These are phyloP conservation scores for Phenoliferia sp. DNA, from an alignment of 1,284 basidiomycete genomes.

Conservation along the genomic window DNA sequence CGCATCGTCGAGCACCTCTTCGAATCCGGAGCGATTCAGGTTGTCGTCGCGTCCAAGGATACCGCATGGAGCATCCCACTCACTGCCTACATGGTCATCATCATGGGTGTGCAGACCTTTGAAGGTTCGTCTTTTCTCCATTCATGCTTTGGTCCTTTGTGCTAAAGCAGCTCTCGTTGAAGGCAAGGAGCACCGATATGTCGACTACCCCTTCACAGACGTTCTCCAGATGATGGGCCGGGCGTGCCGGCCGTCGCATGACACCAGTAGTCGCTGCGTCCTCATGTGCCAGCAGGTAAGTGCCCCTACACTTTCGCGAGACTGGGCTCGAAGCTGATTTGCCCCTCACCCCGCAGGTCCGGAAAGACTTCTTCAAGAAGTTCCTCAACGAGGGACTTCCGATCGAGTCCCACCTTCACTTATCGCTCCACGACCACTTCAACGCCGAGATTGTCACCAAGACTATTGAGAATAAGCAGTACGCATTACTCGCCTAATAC, in stretches of 20 bases:
- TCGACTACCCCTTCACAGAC: constrained; percentile 96
- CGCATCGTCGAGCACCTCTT: constrained; percentile 90
- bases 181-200: constrained; percentile 76
- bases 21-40: constrained; percentile 88
- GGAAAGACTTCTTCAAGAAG: constrained; percentile 70
- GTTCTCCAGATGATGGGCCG: constrained; percentile 98
- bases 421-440: constrained; percentile 92
- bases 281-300: constrained; percentile 95
- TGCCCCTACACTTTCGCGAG: background rate
- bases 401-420: constrained; percentile 86
- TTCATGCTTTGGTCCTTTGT: background rate
- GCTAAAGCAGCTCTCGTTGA: background rate
- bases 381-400: constrained; percentile 96
- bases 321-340: too few species aligned
- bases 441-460: constrained; percentile 96
- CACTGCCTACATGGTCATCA: constrained; percentile 92
- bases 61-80: constrained; percentile 93
- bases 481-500: constrained; percentile 49
- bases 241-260: constrained; percentile 81
- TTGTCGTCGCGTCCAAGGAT: constrained; percentile 92
- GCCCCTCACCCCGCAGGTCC: constrained; percentile 50
- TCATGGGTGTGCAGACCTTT: constrained; percentile 96
- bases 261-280: constrained; percentile 83
- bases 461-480: constrained; percentile 98
- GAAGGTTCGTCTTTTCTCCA: constrained; percentile 60